Base-by-base conservation (phyloP, 768 basidiomycete species). In the Tricholoma bakamatsutake region DNA sequence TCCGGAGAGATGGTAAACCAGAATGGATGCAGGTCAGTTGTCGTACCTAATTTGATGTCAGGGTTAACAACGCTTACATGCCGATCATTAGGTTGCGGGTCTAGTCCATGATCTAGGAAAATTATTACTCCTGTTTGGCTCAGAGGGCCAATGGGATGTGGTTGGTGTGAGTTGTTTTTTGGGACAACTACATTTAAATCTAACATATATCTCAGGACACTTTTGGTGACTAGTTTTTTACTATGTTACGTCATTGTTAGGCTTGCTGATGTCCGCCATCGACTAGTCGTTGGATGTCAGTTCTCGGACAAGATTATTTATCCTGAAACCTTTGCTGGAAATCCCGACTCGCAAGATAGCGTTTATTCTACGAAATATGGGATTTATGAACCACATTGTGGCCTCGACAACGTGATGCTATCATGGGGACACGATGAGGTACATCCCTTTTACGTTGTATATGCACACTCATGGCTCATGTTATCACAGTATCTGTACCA, bases 361-460 rank as follows among this genome's bases (percentile, higher is more conserved):
- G 73, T 88, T 15, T 91, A 87, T 66, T 84, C 83, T 1, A 81
- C 87, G 15, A 76, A 84, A 61, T 78, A 76, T 60, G 90, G 90
- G 9, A 83, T 92, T 54, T 93, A 93, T 66, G 69, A 83, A 62
- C 82, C 87, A 1, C 73, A 88, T 53, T 92, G 90, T 63, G 90
- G 90, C 10, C 79, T 93, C 8, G 87, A 90, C 59, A 88, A 90
- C 64, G 87, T 92, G 48, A 91, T 92, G 87, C 71, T 95, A 24
- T 86, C 84, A 37, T 94, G 88, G 88, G 93, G 93, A 10, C 93
- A 95, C 65, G 93, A 94, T 65, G 91, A 95, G 77, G 88, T 85
- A 17, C n/a, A 24, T 18, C 15, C 11, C 43, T 10, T 13, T 21
- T 17, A 39, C 27, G 4, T 3, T 5, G 12, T 17, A 28, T 13